Percentiles rank a stretch among this genome's conserved stretches.
Evolutionary conservation across 495 filamentous ascomycete species (phyloP).

Genomic region (Penicillium goetzii): DNA sequence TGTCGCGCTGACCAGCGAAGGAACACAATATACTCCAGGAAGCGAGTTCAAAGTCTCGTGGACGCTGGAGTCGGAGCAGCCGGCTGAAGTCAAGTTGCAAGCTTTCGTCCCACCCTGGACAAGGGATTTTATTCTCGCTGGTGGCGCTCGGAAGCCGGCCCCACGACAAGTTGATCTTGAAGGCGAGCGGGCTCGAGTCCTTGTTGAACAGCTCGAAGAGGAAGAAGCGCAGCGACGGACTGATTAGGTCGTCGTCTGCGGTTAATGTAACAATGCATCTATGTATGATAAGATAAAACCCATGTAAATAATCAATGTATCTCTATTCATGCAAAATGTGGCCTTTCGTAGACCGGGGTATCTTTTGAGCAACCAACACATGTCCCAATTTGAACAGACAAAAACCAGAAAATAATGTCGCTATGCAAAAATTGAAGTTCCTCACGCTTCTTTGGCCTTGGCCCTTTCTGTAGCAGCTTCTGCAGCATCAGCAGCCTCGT

Average conservation of each 20-base stretch:
- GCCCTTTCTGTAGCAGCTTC: conserved; percentile 23
- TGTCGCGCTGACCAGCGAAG: conserved; percentile 65
- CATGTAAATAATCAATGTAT: conserved; percentile 26
- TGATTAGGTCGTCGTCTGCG: conserved; percentile 21
- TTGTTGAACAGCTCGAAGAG: conserved; percentile 49
- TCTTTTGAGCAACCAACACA: conserved; percentile 9
- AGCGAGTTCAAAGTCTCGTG: conserved; percentile 60
- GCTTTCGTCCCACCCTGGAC: conserved; percentile 88
- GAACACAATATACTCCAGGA: conserved; percentile 53
- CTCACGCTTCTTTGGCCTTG: neutral
- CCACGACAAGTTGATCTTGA: conserved; percentile 28
- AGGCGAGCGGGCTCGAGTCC: conserved; percentile 40
- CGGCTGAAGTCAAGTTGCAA: conserved; percentile 66
- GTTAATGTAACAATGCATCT: conserved; percentile 18
- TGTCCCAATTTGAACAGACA: neutral
- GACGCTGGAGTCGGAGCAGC: conserved; percentile 39
- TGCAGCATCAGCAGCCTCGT: conserved; percentile 53
- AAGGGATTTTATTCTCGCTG: conserved; percentile 44
- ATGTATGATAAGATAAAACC: conserved; percentile 30
- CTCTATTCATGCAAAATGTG: conserved; percentile 11
- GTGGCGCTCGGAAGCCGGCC: conserved; percentile 32
- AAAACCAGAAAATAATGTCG: neutral
- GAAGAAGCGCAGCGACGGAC: conserved; percentile 35
- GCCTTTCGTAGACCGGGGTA: conserved; percentile 18
- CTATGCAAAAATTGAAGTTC: neutral